These are phyloP conservation scores for Bertia moriformis DNA, from an alignment of 2,329 filamentous ascomycete genomes.

Conservation along the genomic window DNA sequence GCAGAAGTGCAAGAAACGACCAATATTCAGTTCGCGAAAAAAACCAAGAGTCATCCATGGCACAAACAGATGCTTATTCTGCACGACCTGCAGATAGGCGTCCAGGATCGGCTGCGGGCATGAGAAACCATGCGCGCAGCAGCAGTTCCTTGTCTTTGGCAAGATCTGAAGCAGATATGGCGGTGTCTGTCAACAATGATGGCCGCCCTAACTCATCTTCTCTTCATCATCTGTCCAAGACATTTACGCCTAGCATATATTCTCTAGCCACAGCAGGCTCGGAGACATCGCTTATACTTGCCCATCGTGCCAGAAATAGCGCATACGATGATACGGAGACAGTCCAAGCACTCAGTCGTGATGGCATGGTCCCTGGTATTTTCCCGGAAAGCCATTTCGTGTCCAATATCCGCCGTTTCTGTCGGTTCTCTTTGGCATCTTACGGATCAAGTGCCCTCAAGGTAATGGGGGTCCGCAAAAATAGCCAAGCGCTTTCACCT, in stretches of 20 bases:
- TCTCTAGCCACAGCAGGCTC: slow-evolving; percentile 23
- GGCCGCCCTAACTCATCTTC: slow-evolving; percentile 11
- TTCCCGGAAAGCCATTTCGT: slow-evolving; percentile 5
- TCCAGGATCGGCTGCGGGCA: slow-evolving; percentile 19
- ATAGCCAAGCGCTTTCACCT: slow-evolving; percentile 25
- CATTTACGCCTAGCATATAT: slow-evolving; percentile 25
- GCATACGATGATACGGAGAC: slow-evolving; percentile 1
- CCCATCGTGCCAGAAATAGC: not conserved
- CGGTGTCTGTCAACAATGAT: slow-evolving; percentile 11
- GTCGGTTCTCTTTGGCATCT: slow-evolving; percentile 8
- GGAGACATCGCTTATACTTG: slow-evolving; percentile 6
- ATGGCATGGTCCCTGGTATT: not conserved
- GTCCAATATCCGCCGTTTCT: slow-evolving; percentile 8
- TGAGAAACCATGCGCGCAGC: slow-evolving; percentile 22
- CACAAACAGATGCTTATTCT: slow-evolving; percentile 24
- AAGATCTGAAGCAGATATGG: slow-evolving; percentile 22
- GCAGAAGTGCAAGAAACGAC: not conserved
- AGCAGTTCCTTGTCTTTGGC: slow-evolving; percentile 23
- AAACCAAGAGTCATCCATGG: slow-evolving; percentile 20
- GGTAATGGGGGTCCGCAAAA: slow-evolving; percentile 5
- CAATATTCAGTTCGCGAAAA: slow-evolving; percentile 19
- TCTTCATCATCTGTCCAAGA: slow-evolving; percentile 16
- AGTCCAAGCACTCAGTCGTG: not conserved
- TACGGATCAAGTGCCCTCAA: slow-evolving; percentile 8
- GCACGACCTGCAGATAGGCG: slow-evolving; percentile 15